These are phyloP conservation scores for Gossypium schwendimanii DNA, from an alignment of 441 rosid species.

Conservation along the genomic window DNA sequence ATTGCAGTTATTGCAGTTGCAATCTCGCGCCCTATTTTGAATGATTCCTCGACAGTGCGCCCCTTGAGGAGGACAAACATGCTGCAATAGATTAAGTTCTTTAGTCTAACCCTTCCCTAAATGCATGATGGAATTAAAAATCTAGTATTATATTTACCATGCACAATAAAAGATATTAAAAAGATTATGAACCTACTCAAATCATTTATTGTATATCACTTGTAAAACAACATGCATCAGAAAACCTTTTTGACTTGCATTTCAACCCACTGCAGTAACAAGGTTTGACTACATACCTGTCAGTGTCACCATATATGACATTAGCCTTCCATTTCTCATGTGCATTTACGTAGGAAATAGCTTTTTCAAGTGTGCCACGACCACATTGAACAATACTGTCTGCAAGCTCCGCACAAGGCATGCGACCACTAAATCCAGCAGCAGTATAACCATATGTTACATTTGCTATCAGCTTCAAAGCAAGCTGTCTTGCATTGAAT, in stretches of 20 bases:
- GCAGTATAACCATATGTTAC: slow-evolving; percentile 98
- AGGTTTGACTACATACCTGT: slow-evolving; percentile 46
- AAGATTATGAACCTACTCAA: neutral
- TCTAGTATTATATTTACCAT: neutral
- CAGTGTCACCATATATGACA: slow-evolving; percentile 93
- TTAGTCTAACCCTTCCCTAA: slow-evolving; percentile 14
- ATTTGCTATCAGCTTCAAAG: slow-evolving; percentile 93
- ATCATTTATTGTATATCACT: neutral
- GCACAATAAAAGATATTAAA: neutral
- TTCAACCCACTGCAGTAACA: neutral
- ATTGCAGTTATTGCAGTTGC: slow-evolving; percentile 78
- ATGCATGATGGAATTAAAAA: neutral
- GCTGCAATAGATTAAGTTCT: slow-evolving; percentile 36
- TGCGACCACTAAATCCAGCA: slow-evolving; percentile 99
- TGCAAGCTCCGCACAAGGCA: slow-evolving; percentile 99
- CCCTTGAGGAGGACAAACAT: slow-evolving; percentile 95
- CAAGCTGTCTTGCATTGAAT: slow-evolving; percentile 96
- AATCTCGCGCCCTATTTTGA: slow-evolving; percentile 73
- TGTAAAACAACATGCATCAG: neutral
- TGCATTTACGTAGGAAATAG: slow-evolving; percentile 71
- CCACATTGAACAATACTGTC: slow-evolving; percentile 98
- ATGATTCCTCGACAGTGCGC: slow-evolving; percentile 59
- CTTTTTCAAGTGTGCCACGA: slow-evolving; percentile 84
- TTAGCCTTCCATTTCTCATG: slow-evolving; percentile 72
- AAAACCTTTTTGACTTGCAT: slow-evolving; percentile 3